Base-by-base conservation (phyloP, 225 moss, liverwort and hornwort species). In the Straminergon stramineum region DNA sequence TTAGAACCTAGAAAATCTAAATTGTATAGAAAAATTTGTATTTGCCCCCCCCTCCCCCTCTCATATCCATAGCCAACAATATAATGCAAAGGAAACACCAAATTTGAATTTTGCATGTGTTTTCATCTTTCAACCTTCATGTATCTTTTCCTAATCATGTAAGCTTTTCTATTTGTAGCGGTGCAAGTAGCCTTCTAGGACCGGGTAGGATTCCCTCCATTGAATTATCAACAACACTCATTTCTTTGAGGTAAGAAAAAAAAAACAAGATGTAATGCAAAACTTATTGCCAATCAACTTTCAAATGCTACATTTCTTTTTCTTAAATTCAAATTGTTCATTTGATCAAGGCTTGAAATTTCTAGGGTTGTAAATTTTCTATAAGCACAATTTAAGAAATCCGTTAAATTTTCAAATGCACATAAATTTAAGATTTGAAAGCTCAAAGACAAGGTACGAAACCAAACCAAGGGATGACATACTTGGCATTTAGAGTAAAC, bases 141-240 rank as follows among this genome's bases (percentile, higher is more conserved):
- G 1, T 48, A 18, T 30, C 7, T 18, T 75, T 1, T 11, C 3
- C 9, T 73, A 45, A 3, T 30, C 11, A 0, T 18, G 0, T 4
- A 48, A 48, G 4, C 0, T 31, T 48, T 48, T 75, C 0, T 0
- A 0, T 75, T 75, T 51, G 1, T 19, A 31, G 31, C 0, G 4
- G 12, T 75, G 6, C 2, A 31, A 30, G 9, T 51, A 1, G 16
- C 0, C 6, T 2, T 30, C 1, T 48, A 28, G 6, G 17, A 1
- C 0, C 0, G 0, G 1, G 17, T 18, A 51, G 4, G 2, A 51
- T 75, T 75, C 51, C 7, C 0, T 75, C 5, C 51, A 32, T 51
- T 75, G 7, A 48, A 17, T 75, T 48, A 48, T 31, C 7, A 48
- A 48, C 2, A 0, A 0, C 18, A 30, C 18, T 4, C 18, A 48